Evolutionary conservation across 108 stramenopile species (phyloP), one percentile per base, ranked within the genome.

Genomic region (Hondaea fermentalgiana): DNA sequence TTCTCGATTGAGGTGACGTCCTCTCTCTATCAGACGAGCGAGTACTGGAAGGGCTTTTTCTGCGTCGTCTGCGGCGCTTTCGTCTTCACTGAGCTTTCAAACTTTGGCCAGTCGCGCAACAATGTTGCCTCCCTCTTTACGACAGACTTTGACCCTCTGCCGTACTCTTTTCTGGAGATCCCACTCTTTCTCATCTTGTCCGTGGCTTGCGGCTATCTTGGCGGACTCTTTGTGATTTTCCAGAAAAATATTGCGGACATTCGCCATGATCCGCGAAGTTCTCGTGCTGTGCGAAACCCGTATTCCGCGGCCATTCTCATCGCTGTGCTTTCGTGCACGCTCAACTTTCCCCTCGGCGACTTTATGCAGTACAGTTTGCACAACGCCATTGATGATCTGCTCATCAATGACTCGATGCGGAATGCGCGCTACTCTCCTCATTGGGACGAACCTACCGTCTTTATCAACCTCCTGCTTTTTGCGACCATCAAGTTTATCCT

Each of bases 1-100:
- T 93, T 93, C 60, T 87, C 88, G 12, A 90, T 94, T 16, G 93
- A 94, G 88, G 91, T 90, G n/a, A 93, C 93, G 5, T 51, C 89
- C 44, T 89, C 91, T 14, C 92, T 90, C 87, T 94, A 93, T 72
- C 72, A 89, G 90, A 59, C 90, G 23, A 60, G 89, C 4, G 87
- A 92, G 64, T 92, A 92, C 90, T 93, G 92, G 90, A 91, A 91
- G 60, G 92, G 60, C 5, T 92, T 93, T 23, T 57, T 92, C 14
- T 87, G 87, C 35, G 89, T 91, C 23, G 60, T 91, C 17, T 88
- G 57, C 23, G 92, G 91, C 29, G 88, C 92, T 4, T 89, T 92
- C 45, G 87, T 90, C 5, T 87, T 60, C 35, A 87, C 28, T 16
- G 87, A 87, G 58, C 59, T 64, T 42, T 72, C 60, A n/a, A 60